Evolutionary conservation across 2,329 filamentous ascomycete genomes (phyloP).

Genomic region (Clonostachys byssicola): DNA sequence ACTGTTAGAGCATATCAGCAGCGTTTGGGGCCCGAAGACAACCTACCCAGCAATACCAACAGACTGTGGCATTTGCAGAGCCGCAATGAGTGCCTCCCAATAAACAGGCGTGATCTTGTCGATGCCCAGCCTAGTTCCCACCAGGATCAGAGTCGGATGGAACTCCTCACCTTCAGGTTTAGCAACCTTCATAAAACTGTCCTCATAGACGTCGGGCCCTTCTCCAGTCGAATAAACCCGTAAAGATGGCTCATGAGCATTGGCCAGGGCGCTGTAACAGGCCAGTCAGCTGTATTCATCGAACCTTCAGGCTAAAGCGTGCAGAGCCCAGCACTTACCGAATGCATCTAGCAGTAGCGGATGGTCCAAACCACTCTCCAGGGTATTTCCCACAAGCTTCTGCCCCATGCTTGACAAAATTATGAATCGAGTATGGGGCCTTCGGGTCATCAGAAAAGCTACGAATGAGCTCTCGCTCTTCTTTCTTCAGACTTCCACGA

Average conservation of each 20-base stretch:
- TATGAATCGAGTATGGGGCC: conserved; percentile 91
- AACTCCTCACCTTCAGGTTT: conserved; percentile 63
- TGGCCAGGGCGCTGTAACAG: conserved; percentile 63
- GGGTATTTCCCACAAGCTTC: conserved; percentile 88
- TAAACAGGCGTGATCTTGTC: conserved; percentile 94
- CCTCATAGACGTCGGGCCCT: conserved; percentile 88
- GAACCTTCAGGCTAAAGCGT: background rate
- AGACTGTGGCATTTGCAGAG: conserved; percentile 85
- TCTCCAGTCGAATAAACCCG: conserved; percentile 88
- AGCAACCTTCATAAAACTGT: conserved; percentile 77
- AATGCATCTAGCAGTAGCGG: conserved; percentile 89
- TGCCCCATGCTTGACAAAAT: conserved; percentile 86
- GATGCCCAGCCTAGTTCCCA: conserved; percentile 86
- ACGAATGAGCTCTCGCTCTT: conserved; percentile 69
- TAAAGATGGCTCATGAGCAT: conserved; percentile 59
- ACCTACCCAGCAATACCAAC: conserved; percentile 89
- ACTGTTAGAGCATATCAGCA: conserved; percentile 1
- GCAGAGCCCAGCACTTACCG: conserved; percentile 54
- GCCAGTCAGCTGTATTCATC: conserved; percentile 5
- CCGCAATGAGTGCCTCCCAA: conserved; percentile 84
- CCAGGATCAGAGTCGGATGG: conserved; percentile 80
- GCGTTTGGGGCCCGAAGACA: background rate
- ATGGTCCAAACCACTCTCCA: conserved; percentile 98
- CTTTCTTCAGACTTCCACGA: conserved; percentile 47
- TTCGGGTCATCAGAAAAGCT: conserved; percentile 83